These are phyloP conservation scores for Beauveria rudraprayagi DNA, from an alignment of 2,329 filamentous ascomycete genomes.

Conservation along the genomic window DNA sequence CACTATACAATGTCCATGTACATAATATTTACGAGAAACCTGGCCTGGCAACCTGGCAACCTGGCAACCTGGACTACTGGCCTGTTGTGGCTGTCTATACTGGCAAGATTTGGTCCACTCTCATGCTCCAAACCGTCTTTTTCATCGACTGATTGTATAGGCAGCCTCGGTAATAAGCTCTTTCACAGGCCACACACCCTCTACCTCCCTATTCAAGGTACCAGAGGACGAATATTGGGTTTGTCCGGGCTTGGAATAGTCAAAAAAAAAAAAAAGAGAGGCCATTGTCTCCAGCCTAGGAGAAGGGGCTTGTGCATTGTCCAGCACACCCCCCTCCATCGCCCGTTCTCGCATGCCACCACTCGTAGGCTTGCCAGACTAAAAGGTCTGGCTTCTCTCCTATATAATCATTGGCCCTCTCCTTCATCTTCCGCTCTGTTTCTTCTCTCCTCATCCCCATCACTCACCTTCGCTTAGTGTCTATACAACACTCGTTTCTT, in stretches of 20 bases:
- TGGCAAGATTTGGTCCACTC: not conserved
- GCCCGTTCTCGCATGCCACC: not conserved
- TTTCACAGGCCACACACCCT: constrained; percentile 10
- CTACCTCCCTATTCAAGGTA: not conserved
- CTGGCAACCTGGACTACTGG: not conserved
- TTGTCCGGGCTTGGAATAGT: not conserved
- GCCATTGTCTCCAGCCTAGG: not conserved
- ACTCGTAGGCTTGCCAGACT: not conserved
- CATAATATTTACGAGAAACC: not conserved
- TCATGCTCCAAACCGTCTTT: not conserved
- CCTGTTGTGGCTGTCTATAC: not conserved
- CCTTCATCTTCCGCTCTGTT: not conserved
- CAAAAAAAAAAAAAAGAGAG: not conserved
- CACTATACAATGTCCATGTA: not conserved
- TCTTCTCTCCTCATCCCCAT: constrained; percentile 6
- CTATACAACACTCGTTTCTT: constrained; percentile 11
- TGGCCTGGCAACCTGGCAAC: not conserved
- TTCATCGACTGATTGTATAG: not conserved
- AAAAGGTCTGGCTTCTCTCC: not conserved
- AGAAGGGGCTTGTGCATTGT: not conserved
- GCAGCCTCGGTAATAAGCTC: constrained; percentile 9
- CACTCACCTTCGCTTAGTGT: constrained; percentile 8
- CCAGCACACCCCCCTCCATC: not conserved
- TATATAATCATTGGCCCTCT: constrained; percentile 3
- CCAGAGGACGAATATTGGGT: not conserved